phyloP scores from a whole-genome alignment of 345 rosid species.

The Lumnitzera littorea region DNA sequence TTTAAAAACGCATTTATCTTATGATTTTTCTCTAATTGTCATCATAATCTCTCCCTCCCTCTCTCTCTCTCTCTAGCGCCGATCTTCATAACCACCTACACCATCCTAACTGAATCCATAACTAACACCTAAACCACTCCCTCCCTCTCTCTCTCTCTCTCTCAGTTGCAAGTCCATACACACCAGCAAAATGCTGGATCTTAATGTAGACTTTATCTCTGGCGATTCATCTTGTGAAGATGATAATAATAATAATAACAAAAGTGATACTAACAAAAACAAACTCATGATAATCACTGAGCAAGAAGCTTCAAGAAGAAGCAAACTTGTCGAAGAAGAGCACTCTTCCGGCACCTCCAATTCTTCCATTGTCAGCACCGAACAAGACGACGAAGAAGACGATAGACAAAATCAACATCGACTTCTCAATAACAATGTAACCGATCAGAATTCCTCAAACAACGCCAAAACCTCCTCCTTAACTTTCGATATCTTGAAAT shows the following conservation, averaged over 20 bases:
- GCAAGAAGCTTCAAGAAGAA: constrained; percentile 7
- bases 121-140: no score
- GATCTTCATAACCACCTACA: not conserved
- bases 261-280: not conserved
- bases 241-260: constrained; percentile 6
- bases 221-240: constrained; percentile 20
- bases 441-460: constrained; percentile 35
- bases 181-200: constrained; percentile 43
- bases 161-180: not conserved
- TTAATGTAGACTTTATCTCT: constrained; percentile 44
- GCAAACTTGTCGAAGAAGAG: constrained; percentile 25
- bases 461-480: constrained; percentile 17
- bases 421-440: constrained; percentile 7
- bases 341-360: constrained; percentile 36
- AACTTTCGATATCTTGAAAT: constrained; percentile 38
- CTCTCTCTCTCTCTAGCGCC: constrained; percentile 2
- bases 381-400: constrained; percentile 12
- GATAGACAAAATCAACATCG: no score
- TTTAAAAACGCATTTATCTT: constrained; percentile 5
- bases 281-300: not conserved
- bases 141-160: not conserved
- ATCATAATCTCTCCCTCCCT: constrained; percentile 8
- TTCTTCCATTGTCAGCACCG: constrained; percentile 37
- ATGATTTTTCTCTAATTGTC: constrained; percentile 16
- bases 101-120: no score